Evolutionary conservation across 116 monocot genomes (phyloP).

Genomic region (Posidonia oceanica): DNA sequence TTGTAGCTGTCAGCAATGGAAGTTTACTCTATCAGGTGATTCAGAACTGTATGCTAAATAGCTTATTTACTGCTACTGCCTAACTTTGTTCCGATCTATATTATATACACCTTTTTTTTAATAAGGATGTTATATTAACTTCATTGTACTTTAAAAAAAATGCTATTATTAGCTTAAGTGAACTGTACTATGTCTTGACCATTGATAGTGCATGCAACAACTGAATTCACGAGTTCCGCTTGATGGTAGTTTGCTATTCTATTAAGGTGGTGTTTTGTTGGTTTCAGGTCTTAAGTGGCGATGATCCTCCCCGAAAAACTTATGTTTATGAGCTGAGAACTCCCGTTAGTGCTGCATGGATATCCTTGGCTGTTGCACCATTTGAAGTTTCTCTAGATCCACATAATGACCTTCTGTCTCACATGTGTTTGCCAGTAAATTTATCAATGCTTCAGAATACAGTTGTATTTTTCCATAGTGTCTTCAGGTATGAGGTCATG

Average conservation of each 20-base stretch:
- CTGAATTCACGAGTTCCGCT: too few relatives aligned
- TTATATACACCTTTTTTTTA: too few relatives aligned
- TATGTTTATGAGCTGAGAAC: slow-evolving; percentile 71
- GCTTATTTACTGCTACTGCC: not conserved
- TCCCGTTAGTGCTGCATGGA: slow-evolving; percentile 75
- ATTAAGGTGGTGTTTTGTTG: not conserved
- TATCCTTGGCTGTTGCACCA: slow-evolving; percentile 82
- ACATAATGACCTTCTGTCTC: slow-evolving; percentile 50
- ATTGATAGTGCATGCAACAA: too few relatives aligned
- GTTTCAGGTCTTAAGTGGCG: slow-evolving; percentile 70
- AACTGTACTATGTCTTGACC: too few relatives aligned
- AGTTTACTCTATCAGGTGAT: slow-evolving; percentile 80
- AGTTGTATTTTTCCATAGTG: slow-evolving; percentile 72
- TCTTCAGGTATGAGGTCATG: slow-evolving; percentile 44
- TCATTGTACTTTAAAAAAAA: too few relatives aligned
- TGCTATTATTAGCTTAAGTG: too few relatives aligned
- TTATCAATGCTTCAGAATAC: slow-evolving; percentile 76
- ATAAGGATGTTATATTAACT: too few relatives aligned
- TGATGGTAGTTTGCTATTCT: too few relatives aligned
- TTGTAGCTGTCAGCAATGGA: slow-evolving; percentile 91
- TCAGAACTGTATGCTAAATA: not conserved
- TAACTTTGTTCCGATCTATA: too few relatives aligned
- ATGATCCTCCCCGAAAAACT: slow-evolving; percentile 70
- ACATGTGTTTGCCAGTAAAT: slow-evolving; percentile 61
- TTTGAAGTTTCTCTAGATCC: slow-evolving; percentile 80